These are phyloP conservation scores for Oryza meyeriana DNA, from an alignment of 176 grass and related monocot species.

Conservation along the genomic window DNA sequence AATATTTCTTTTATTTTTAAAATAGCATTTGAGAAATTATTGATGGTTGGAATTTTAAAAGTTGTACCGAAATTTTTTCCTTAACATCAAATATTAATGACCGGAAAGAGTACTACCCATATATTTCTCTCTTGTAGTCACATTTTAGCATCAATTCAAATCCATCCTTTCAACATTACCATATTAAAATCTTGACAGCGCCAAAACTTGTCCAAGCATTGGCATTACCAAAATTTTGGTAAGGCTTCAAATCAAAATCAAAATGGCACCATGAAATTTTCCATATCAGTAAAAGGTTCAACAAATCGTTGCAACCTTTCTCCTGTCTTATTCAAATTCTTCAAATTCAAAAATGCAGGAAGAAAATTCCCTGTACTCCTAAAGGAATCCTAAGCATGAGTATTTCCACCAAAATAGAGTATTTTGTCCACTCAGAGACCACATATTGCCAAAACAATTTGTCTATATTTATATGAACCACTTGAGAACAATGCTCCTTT, in stretches of 20 bases:
- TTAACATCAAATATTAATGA: too few relatives aligned
- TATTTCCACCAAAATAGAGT: background rate
- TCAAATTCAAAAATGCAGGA: background rate
- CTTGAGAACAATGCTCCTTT: background rate
- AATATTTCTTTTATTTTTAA: too few relatives aligned
- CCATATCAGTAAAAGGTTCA: background rate
- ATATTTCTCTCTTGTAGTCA: too few relatives aligned
- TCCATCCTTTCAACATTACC: too few relatives aligned
- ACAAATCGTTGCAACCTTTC: background rate
- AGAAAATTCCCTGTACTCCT: background rate
- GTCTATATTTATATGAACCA: background rate
- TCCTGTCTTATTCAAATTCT: background rate
- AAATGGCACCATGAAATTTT: too few relatives aligned
- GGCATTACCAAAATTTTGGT: background rate
- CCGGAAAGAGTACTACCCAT: too few relatives aligned
- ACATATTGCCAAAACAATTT: background rate
- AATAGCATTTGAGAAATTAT: too few relatives aligned
- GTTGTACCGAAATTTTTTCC: too few relatives aligned
- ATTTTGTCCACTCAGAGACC: background rate
- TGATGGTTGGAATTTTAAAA: too few relatives aligned
- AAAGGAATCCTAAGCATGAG: background rate
- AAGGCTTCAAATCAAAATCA: too few relatives aligned
- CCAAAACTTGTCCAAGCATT: background rate
- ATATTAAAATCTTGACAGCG: too few relatives aligned
- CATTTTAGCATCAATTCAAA: too few relatives aligned